These are phyloP conservation scores for Corylus americana DNA, from an alignment of 306 rosid species.

Conservation along the genomic window DNA sequence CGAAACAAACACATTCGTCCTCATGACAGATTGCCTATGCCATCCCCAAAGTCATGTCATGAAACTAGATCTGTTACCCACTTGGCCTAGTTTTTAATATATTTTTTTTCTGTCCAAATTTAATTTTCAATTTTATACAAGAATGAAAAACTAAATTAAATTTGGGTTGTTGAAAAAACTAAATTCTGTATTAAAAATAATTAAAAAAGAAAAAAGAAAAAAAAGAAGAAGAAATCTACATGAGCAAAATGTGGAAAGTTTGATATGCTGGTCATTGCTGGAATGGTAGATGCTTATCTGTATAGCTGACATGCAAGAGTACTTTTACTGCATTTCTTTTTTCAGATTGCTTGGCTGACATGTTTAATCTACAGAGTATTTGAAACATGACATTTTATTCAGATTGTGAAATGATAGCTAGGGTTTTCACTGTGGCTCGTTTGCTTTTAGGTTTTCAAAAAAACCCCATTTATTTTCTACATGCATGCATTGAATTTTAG, in stretches of 20 bases:
- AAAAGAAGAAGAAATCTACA: no score
- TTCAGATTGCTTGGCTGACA: conserved; percentile 21
- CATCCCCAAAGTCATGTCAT: conserved; percentile 16
- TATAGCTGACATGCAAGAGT: conserved; percentile 12
- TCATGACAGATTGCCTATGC: conserved; percentile 33
- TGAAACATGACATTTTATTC: background rate
- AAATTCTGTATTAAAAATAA: no score
- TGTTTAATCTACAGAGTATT: conserved; percentile 23
- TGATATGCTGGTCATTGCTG: conserved; percentile 26
- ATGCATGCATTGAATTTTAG: no score
- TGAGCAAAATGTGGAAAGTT: background rate
- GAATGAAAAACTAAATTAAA: no score
- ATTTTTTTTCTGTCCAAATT: no score
- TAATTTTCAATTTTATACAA: no score
- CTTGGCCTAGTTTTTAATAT: conserved; percentile 8
- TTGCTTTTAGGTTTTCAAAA: no score
- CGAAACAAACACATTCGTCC: conserved; percentile 54
- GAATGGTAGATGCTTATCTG: conserved; percentile 27
- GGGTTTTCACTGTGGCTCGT: no score
- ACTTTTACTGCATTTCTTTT: conserved; percentile 24
- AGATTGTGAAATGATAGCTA: no score
- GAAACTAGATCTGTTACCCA: conserved; percentile 25
- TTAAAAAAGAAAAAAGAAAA: no score
- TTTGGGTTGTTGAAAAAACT: no score
- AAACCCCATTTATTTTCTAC: no score